Evolutionary conservation across 2,329 filamentous ascomycete genomes (phyloP).

Genomic region (Aschersonia sp.): DNA sequence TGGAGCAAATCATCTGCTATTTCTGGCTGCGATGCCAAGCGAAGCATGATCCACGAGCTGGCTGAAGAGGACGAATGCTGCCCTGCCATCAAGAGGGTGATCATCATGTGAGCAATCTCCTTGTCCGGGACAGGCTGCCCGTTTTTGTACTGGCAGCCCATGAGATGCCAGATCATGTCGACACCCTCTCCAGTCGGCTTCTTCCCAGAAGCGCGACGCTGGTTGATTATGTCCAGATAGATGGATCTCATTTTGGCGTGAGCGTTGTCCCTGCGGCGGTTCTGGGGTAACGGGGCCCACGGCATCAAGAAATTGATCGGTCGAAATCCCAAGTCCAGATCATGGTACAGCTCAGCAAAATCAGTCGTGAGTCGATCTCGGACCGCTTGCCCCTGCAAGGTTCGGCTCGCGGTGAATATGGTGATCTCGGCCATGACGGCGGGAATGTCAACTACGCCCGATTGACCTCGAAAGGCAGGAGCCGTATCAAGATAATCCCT

Average conservation of each 20-base stretch:
- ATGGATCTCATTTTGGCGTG: constrained; percentile 55
- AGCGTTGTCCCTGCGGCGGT: constrained; percentile 56
- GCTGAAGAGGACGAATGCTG: constrained; percentile 70
- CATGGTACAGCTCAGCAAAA: constrained; percentile 64
- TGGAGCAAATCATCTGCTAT: constrained; percentile 56
- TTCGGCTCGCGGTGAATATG: constrained; percentile 65
- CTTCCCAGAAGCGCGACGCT: constrained; percentile 31
- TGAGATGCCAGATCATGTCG: constrained; percentile 69
- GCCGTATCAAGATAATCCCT: constrained; percentile 45
- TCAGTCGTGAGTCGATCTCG: constrained; percentile 55
- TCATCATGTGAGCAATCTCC: constrained; percentile 77
- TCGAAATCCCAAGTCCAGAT: constrained; percentile 60
- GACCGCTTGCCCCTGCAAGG: constrained; percentile 64
- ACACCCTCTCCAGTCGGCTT: constrained; percentile 27
- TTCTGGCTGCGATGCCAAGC: constrained; percentile 54
- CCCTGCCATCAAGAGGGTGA: constrained; percentile 70
- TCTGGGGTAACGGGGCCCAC: constrained; percentile 65
- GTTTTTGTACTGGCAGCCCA: constrained; percentile 64
- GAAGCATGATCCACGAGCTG: constrained; percentile 64
- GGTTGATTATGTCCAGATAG: constrained; percentile 57
- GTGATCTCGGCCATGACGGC: constrained; percentile 62
- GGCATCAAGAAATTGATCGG: constrained; percentile 75
- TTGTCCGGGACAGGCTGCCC: constrained; percentile 54
- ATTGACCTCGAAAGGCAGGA: constrained; percentile 41
- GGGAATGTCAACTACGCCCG: constrained; percentile 49